phyloP scores from a whole-genome alignment of 345 rosid species.

The Arabis hirsuta region DNA sequence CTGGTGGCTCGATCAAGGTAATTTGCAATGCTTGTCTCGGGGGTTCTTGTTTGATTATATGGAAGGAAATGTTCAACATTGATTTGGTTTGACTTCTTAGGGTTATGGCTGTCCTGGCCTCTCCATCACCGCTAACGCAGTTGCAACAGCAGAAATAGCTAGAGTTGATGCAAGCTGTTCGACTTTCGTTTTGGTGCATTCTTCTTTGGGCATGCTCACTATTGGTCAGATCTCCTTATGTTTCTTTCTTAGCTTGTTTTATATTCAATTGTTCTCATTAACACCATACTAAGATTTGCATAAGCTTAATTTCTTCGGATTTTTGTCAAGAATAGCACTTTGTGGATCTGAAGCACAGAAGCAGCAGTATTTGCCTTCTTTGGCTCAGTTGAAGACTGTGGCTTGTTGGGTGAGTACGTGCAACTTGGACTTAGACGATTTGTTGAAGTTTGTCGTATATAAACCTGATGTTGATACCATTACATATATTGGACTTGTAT shows the following conservation, averaged over 20 bases:
- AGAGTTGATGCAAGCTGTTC: constrained; percentile 98
- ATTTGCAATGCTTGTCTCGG: constrained; percentile 5
- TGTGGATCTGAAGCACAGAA: constrained; percentile 97
- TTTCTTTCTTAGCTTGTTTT: constrained; percentile 19
- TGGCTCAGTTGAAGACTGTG: constrained; percentile 70
- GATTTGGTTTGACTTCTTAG: constrained; percentile 48
- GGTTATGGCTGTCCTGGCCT: constrained; percentile 96
- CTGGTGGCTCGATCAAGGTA: constrained; percentile 95
- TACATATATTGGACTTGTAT: constrained; percentile 22
- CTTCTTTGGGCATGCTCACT: constrained; percentile 94
- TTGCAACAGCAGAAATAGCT: constrained; percentile 75
- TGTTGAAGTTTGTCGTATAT: constrained; percentile 16
- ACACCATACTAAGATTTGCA: not conserved
- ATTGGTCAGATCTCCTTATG: constrained; percentile 60
- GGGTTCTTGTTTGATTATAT: constrained; percentile 5
- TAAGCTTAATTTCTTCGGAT: constrained; percentile 27
- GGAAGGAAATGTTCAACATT: constrained; percentile 1
- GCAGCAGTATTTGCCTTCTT: constrained; percentile 77
- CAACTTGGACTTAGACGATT: not conserved
- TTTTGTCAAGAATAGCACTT: constrained; percentile 62
- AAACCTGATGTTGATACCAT: constrained; percentile 28
- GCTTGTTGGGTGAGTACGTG: constrained; percentile 83
- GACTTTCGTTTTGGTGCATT: constrained; percentile 87
- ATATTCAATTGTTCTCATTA: not conserved
- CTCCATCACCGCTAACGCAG: constrained; percentile 71